Evolutionary conservation across 2,329 filamentous ascomycete genomes (phyloP).

Genomic region (Pseudogymnoascus sp.): DNA sequence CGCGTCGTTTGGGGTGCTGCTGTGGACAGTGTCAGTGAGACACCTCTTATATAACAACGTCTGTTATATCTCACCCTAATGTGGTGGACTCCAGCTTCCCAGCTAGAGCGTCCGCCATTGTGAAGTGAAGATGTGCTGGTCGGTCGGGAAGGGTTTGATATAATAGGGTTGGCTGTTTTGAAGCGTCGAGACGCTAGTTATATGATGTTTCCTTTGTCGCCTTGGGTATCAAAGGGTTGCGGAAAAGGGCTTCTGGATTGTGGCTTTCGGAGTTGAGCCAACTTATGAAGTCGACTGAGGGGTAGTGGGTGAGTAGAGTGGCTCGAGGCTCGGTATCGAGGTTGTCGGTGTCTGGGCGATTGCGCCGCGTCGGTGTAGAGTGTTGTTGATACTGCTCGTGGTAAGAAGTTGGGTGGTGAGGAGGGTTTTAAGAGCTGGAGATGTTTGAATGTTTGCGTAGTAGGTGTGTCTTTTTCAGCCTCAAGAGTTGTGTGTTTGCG

Average conservation of each 20-base stretch:
- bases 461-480: neutral
- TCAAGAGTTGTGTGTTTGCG: constrained; percentile 8
- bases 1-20: constrained; percentile 39
- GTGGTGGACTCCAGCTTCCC: constrained; percentile 49
- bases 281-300: constrained; percentile 5
- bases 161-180: neutral
- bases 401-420: neutral
- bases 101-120: constrained; percentile 40
- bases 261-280: neutral
- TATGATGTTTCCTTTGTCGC: constrained; percentile 5
- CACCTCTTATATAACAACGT: constrained; percentile 26
- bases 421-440: neutral
- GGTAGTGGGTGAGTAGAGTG: constrained; percentile 6
- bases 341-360: neutral
- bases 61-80: constrained; percentile 35
- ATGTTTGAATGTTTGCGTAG: constrained; percentile 2
- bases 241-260: neutral
- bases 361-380: neutral
- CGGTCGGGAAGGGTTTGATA: neutral
- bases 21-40: constrained; percentile 38
- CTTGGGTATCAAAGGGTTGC: constrained; percentile 4
- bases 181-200: constrained; percentile 1
- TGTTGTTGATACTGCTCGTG: constrained; percentile 5
- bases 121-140: constrained; percentile 12
- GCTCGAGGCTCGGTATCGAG: constrained; percentile 4